Evolutionary conservation across 2,329 filamentous ascomycete genomes (phyloP).

Genomic region (Fusarium guadeloupense): DNA sequence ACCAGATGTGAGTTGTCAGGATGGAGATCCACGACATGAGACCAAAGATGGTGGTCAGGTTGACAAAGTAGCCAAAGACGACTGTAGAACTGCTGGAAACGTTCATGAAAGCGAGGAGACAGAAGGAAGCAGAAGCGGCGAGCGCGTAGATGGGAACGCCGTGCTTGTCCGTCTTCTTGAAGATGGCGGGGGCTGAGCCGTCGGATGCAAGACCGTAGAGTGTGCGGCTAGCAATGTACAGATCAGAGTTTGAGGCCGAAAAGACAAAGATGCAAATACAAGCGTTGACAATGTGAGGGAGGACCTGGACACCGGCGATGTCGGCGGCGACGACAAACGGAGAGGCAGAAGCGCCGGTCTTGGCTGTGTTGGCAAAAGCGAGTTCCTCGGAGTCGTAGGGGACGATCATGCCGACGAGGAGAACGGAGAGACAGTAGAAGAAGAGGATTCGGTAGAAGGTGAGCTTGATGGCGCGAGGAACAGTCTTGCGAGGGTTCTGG

Average conservation of each 20-base stretch:
- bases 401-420: slow-evolving; percentile 80
- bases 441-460: slow-evolving; percentile 85
- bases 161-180: slow-evolving; percentile 74
- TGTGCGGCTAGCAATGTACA: slow-evolving; percentile 79
- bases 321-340: slow-evolving; percentile 80
- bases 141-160: slow-evolving; percentile 77
- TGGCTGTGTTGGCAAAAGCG: slow-evolving; percentile 61
- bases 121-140: slow-evolving; percentile 67
- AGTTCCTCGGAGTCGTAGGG: slow-evolving; percentile 73
- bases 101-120: slow-evolving; percentile 75
- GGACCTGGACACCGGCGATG: slow-evolving; percentile 67
- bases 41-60: slow-evolving; percentile 73
- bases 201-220: slow-evolving; percentile 78
- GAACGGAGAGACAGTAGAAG: slow-evolving; percentile 79
- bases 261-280: slow-evolving; percentile 81
- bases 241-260: slow-evolving; percentile 78
- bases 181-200: slow-evolving; percentile 75
- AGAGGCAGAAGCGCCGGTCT: slow-evolving; percentile 57
- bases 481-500: slow-evolving; percentile 79
- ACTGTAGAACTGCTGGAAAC: slow-evolving; percentile 64
- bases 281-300: slow-evolving; percentile 76
- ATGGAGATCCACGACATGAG: slow-evolving; percentile 74
- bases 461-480: slow-evolving; percentile 80
- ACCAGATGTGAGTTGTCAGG: slow-evolving; percentile 73
- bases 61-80: slow-evolving; percentile 73